A percentile compares a stretch with the other conserved stretches of the same genome.
Evolutionary conservation across 345 rosid species (phyloP).

Genomic region (Citrus inodora): DNA sequence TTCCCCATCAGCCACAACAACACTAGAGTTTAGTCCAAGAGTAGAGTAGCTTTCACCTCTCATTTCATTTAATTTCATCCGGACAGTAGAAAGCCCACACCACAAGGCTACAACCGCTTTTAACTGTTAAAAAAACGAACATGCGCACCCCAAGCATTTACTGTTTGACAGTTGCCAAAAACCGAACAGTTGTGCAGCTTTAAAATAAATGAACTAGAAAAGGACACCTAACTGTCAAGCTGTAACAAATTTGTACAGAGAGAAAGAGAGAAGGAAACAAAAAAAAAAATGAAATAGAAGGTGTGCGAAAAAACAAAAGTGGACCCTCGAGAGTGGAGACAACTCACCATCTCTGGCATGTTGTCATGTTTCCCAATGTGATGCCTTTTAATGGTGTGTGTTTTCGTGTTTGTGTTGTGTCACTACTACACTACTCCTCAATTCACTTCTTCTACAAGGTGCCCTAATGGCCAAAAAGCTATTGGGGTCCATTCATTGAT

Average conservation of each 20-base stretch:
- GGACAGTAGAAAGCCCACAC: background rate
- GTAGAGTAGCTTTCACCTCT: background rate
- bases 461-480: background rate
- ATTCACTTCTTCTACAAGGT: background rate
- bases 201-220: slow-evolving; percentile 5
- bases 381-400: too few species aligned
- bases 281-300: background rate
- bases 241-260: background rate
- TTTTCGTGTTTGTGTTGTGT: background rate
- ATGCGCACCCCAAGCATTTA: background rate
- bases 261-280: background rate
- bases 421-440: background rate
- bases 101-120: background rate
- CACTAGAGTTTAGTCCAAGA: too few species aligned
- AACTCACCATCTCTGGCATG: background rate
- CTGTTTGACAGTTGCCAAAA: background rate
- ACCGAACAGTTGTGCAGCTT: background rate
- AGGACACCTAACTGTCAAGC: background rate
- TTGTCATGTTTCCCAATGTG: background rate
- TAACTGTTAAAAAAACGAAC: background rate
- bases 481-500: slow-evolving; percentile 4
- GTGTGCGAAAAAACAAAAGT: background rate
- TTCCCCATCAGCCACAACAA: background rate
- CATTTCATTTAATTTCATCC: background rate
- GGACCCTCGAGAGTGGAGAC: background rate